Percentiles rank a stretch among this genome's conserved stretches.
phyloP scores from a whole-genome alignment of 2,329 filamentous ascomycete species.

The Fusarium hainanense region DNA sequence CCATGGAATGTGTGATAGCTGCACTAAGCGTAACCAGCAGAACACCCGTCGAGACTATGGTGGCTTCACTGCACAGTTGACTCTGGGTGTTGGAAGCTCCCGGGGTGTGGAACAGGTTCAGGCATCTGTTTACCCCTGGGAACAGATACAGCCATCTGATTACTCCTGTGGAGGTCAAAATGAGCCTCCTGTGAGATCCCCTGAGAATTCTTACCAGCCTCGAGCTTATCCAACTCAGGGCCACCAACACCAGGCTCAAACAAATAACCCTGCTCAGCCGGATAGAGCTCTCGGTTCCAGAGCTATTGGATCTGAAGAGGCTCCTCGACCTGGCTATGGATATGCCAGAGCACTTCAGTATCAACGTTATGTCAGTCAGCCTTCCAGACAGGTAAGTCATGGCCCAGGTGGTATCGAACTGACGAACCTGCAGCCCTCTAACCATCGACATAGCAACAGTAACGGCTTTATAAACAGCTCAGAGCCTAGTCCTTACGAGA shows the following conservation, averaged over 20 bases:
- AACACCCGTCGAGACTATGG: background rate
- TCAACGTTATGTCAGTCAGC: background rate
- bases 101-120: background rate
- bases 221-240: background rate
- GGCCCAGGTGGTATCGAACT: slow-evolving; percentile 5
- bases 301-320: background rate
- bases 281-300: background rate
- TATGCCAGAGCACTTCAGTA: background rate
- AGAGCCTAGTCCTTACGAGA: background rate
- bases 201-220: background rate
- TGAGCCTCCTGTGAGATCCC: background rate
- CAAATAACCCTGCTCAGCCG: background rate
- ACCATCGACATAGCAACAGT: background rate
- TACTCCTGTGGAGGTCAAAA: background rate
- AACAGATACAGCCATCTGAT: background rate
- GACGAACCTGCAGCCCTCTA: slow-evolving; percentile 1
- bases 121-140: background rate
- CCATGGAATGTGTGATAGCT: background rate
- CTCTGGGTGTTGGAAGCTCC: background rate
- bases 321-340: background rate
- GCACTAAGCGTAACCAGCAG: background rate
- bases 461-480: background rate
- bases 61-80: background rate
- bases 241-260: background rate
- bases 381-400: slow-evolving; percentile 6